Evolutionary conservation across 2,329 filamentous ascomycete genomes (phyloP), one percentile per base, ranked within the genome.

Genomic region (Eutypa lata): DNA sequence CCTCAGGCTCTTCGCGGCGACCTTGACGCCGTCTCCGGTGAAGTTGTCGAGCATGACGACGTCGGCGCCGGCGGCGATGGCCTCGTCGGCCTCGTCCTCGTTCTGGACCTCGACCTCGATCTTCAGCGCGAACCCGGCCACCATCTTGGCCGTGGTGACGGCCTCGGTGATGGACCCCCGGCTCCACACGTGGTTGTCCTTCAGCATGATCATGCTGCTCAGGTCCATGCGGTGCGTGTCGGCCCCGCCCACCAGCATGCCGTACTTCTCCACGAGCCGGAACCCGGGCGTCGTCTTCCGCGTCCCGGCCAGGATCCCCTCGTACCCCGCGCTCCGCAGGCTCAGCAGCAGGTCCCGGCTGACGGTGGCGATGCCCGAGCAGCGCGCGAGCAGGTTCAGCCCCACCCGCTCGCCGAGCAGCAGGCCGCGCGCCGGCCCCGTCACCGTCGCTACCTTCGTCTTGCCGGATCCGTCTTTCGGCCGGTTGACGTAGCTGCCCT

Each of bases 41-140:
- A 97, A 99, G 71, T 99, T 99, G 70, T 99, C 94, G 55, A 99
- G 75, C 94, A 99, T 99, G 56, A 99, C 86, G 19, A 99, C 87
- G 69, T 99, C 93, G 0, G 94, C 94, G 1, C 94, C 94, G 0
- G 93, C 93, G 3, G 76, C 83, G 63, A 97, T 92, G 1, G 94
- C 94, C 73, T 95, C 91, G 69, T 97, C 87, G 0, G 94, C 94
- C 74, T 96, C 91, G 43, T 80, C 85, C 71, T 96, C 86, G 64
- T 79, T 89, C 75, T 93, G 90, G 46, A 94, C 94, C 76, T 99
- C 93, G 22, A 99, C 94, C 76, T 99, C 94, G 40, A 99, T 82
- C 79, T 97, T 99, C 54, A 96, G 79, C 40, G 89, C 85, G 72
- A 97, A 99, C 0, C 94, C 94, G 8, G 86, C 93, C 0, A 88